Evolutionary conservation across 345 rosid genomes (phyloP).

Genomic region (Sisymbrium irio): DNA sequence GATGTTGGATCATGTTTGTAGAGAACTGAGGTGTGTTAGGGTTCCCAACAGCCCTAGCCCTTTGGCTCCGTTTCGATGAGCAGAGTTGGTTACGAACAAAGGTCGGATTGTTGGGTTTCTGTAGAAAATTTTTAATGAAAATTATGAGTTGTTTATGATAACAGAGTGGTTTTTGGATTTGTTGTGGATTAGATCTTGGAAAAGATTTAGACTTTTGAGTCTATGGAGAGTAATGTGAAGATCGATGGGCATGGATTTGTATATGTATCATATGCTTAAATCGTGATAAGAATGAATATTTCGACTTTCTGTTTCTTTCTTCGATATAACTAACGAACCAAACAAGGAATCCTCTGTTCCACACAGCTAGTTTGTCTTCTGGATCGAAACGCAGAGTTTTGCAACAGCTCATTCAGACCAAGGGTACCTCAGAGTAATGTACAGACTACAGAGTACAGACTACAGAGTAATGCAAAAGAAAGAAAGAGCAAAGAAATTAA

Average conservation of each 20-base stretch:
- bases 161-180: neutral
- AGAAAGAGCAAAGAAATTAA: too few species aligned
- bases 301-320: neutral
- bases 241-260: conserved; percentile 5
- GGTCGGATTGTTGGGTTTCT: conserved; percentile 7
- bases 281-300: neutral
- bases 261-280: conserved; percentile 15
- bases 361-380: neutral
- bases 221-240: conserved; percentile 7
- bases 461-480: too few species aligned
- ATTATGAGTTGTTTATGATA: conserved; percentile 42
- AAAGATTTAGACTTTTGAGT: conserved; percentile 23
- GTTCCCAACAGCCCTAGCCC: conserved; percentile 64
- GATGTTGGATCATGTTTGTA: conserved; percentile 90
- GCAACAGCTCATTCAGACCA: too few species aligned
- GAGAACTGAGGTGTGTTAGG: conserved; percentile 72
- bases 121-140: neutral
- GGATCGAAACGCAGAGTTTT: neutral
- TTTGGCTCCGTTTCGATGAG: conserved; percentile 71
- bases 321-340: neutral
- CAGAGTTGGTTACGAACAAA: conserved; percentile 10
- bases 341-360: neutral
- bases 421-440: too few species aligned
- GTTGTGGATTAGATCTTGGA: neutral
- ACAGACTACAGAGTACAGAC: too few species aligned